phyloP scores from a whole-genome alignment of 1,284 basidiomycete genomes.

The Trametes versicolor region DNA sequence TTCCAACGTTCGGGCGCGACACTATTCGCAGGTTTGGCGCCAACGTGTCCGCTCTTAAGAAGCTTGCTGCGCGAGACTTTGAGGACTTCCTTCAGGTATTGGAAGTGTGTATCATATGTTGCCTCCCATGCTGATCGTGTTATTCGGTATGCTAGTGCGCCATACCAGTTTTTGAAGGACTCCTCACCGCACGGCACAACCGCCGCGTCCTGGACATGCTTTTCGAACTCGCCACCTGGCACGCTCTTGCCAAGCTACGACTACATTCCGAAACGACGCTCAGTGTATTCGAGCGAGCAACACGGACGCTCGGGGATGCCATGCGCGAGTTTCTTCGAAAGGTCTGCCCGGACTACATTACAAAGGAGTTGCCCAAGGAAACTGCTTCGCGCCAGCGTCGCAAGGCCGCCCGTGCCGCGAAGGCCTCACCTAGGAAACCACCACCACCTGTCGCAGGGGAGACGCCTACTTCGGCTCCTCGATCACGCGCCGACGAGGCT shows the following conservation, averaged over 20 bases:
- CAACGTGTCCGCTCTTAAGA: slow-evolving; percentile 42
- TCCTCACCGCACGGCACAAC: slow-evolving; percentile 39
- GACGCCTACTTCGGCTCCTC: too few species aligned
- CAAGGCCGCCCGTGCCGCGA: too few species aligned
- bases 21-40: slow-evolving; percentile 40
- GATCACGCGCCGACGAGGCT: too few species aligned
- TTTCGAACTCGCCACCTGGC: slow-evolving; percentile 42
- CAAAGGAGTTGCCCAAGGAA: slow-evolving; percentile 43
- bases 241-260: slow-evolving; percentile 45
- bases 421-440: too few species aligned
- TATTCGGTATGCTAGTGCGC: slow-evolving; percentile 37
- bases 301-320: slow-evolving; percentile 33
- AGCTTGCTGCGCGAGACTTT: slow-evolving; percentile 44
- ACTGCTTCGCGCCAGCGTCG: slow-evolving; percentile 18
- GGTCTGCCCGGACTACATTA: slow-evolving; percentile 33
- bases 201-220: slow-evolving; percentile 38
- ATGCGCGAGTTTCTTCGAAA: slow-evolving; percentile 35
- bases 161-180: slow-evolving; percentile 44
- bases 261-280: slow-evolving; percentile 43
- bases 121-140: not conserved
- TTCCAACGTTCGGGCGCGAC: slow-evolving; percentile 42
- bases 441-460: too few species aligned
- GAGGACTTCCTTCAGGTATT: slow-evolving; percentile 45
- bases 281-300: slow-evolving; percentile 25
- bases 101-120: too few species aligned